These are phyloP conservation scores for Calonectria pauciramosa DNA, from an alignment of 2,329 filamentous ascomycete genomes.

Conservation along the genomic window DNA sequence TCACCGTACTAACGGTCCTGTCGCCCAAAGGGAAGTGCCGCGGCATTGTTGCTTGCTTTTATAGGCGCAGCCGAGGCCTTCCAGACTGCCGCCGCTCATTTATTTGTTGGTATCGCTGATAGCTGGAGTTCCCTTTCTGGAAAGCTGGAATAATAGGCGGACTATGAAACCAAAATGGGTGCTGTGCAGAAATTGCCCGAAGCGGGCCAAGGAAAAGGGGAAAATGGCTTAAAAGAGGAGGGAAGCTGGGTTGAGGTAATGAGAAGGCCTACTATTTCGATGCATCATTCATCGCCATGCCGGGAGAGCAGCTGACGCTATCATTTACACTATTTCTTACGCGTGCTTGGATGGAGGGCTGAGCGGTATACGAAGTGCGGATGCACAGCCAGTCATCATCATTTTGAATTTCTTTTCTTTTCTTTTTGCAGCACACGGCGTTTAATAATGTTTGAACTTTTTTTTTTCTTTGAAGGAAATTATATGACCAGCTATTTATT, in stretches of 20 bases:
- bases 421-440: not conserved
- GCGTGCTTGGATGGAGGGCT: not conserved
- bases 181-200: not conserved
- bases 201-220: not conserved
- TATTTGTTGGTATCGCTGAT: slow-evolving; percentile 2
- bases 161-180: not conserved
- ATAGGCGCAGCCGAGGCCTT: not conserved
- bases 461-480: not conserved
- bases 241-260: slow-evolving; percentile 13
- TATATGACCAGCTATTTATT: not conserved
- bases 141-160: slow-evolving; percentile 1
- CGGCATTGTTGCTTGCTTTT: slow-evolving; percentile 2
- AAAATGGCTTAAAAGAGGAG: not conserved
- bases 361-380: not conserved
- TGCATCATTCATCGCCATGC: slow-evolving; percentile 13
- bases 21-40: not conserved
- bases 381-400: not conserved
- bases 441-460: slow-evolving; percentile 7
- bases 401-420: not conserved
- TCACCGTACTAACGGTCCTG: not conserved
- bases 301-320: not conserved
- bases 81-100: not conserved
- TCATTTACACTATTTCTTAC: not conserved
- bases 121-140: slow-evolving; percentile 5
- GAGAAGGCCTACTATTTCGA: not conserved